A percentile compares a stretch with the other conserved stretches of the same genome.
phyloP scores from a whole-genome alignment of 345 rosid species.

The Turritis glabra region DNA sequence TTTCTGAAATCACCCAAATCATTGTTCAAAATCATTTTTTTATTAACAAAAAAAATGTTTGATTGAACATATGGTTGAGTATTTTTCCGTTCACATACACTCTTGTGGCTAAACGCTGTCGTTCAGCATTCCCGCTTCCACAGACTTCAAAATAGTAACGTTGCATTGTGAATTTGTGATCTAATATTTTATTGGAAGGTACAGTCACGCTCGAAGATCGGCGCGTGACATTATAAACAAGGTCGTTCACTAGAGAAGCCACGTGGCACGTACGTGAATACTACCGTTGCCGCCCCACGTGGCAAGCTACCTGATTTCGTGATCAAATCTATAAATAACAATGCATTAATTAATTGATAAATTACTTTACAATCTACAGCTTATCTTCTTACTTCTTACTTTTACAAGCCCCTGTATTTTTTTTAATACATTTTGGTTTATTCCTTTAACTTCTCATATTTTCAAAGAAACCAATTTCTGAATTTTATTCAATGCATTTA shows the following conservation, averaged over 20 bases:
- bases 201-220: neutral
- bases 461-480: neutral
- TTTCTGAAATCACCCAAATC: too few species aligned
- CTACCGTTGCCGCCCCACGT: constrained; percentile 33
- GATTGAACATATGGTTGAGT: too few species aligned
- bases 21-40: too few species aligned
- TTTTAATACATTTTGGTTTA: too few species aligned
- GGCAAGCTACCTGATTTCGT: neutral
- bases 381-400: neutral
- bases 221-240: neutral
- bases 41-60: too few species aligned
- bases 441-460: too few species aligned
- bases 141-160: neutral
- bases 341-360: neutral
- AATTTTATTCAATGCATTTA: too few species aligned
- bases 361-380: neutral
- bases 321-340: constrained; percentile 10
- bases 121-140: neutral
- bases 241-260: neutral
- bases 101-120: neutral
- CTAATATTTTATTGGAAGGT: neutral
- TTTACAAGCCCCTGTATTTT: neutral
- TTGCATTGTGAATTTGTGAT: neutral
- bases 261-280: neutral
- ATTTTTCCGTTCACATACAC: too few species aligned